Percentiles rank a stretch among this genome's conserved stretches.
Conservation (phyloP, 805 yeast genomes). For the Lachancea kluyveri region DNA sequence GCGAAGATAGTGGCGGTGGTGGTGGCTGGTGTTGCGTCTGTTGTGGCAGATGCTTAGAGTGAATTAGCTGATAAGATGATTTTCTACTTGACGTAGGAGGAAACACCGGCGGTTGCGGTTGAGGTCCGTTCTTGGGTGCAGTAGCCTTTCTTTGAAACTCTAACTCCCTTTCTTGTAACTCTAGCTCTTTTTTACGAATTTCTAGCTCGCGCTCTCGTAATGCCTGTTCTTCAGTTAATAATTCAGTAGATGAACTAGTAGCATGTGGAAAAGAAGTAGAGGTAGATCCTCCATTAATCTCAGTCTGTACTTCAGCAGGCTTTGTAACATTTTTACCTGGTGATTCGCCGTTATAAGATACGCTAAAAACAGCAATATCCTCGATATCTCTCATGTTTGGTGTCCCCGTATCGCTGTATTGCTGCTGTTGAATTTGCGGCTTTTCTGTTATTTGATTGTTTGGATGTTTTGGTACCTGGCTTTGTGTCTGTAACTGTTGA, state of each 20-base stretch:
- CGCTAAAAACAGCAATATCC: constrained; percentile 28
- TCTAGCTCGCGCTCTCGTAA: constrained; percentile 29
- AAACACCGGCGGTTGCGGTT: constrained; percentile 1
- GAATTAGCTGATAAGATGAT: not conserved
- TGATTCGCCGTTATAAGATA: constrained; percentile 27
- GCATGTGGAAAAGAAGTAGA: too few species aligned
- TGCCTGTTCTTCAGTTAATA: too few species aligned
- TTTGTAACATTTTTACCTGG: too few species aligned
- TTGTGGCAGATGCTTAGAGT: not conserved
- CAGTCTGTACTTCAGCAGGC: too few species aligned
- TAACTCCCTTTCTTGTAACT: constrained; percentile 31
- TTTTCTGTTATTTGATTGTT: constrained; percentile 1
- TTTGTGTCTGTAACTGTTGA: constrained; percentile 1
- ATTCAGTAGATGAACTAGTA: too few species aligned
- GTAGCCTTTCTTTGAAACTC: constrained; percentile 27
- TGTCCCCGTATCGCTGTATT: constrained; percentile 21
- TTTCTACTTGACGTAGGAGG: constrained; percentile 2
- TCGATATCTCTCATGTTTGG: constrained; percentile 28
- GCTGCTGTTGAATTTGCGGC: constrained; percentile 1
- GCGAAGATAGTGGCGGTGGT: not conserved
- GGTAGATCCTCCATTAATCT: constrained; percentile 12
- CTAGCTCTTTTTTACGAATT: constrained; percentile 28
- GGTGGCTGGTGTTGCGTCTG: constrained; percentile 2
- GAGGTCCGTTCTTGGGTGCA: not conserved
- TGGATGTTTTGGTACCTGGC: not conserved